Evolutionary conservation across 2,329 filamentous ascomycete species (phyloP), one percentile per base, ranked within the genome.

Genomic region (Beauveria brongniartii): DNA sequence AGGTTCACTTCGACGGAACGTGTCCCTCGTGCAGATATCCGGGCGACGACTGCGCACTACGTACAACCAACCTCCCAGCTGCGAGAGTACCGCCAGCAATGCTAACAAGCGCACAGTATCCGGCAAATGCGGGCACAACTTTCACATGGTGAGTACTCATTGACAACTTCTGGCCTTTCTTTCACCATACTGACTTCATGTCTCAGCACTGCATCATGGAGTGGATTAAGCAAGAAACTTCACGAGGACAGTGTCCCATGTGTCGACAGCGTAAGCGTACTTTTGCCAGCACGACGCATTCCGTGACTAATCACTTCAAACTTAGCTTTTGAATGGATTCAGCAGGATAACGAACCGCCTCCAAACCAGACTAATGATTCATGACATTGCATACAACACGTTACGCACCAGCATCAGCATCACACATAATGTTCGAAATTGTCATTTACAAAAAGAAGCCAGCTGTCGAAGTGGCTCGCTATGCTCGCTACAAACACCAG

Each of bases 11-110:
- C 72, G 94, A 99, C 73, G 93, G 92, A 63, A 97, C 94, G 28
- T 99, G 94, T 78, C 92, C 94, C 52, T 95, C 92, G 60, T 99
- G 94, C 86, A 96, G 95, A 81, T 97, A 92, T 71, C 94, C 94
- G 16, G 94, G 94, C 62, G 94, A 99, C 69, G 92, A 97, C 72
- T 99, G 94, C 76, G 90, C 90, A 62, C 81, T 99, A 63, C 81
- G 93, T 97, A 78, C 74, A 88, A 3, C 12, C 26, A 26, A 26
- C 79, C 48, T 37, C 22, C 10, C 16, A 20, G 9, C 5, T 22
- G 5, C 20, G 10, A 14, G 12, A 34, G 30, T n/a, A 37, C 34
- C 16, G 2, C 5, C 20, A 34, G 18, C n/a, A 48, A 47, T 46
- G 47, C 60, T 65, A 58, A 64, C 50, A 34, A 64, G 65, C 59